A percentile compares a stretch with the other conserved stretches of the same genome.
Evolutionary conservation across 495 filamentous ascomycete species (phyloP).

Genomic region (Polyplosphaeria fusca): DNA sequence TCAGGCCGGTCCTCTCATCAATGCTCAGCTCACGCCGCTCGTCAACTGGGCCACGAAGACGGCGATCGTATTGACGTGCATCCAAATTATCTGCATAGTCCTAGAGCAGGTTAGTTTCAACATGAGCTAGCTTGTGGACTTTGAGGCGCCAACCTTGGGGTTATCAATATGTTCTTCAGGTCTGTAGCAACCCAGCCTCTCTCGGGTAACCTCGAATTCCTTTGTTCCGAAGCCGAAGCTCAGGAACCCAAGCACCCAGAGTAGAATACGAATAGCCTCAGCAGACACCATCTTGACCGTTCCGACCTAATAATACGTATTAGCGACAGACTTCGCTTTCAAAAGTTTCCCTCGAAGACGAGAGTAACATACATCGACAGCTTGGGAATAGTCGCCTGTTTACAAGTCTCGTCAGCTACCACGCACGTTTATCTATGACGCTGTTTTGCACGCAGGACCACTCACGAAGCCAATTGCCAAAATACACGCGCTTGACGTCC

Average conservation of each 20-base stretch:
- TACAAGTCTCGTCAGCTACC: no score
- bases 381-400: slow-evolving; percentile 52
- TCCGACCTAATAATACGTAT: slow-evolving; percentile 56
- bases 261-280: slow-evolving; percentile 80
- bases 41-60: slow-evolving; percentile 77
- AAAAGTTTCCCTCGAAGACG: no score
- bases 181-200: slow-evolving; percentile 79
- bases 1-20: slow-evolving; percentile 66
- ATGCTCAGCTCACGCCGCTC: slow-evolving; percentile 74
- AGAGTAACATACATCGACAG: slow-evolving; percentile 59
- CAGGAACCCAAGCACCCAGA: slow-evolving; percentile 64
- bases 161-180: slow-evolving; percentile 67
- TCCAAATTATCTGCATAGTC: slow-evolving; percentile 83
- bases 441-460: no score
- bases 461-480: slow-evolving; percentile 83
- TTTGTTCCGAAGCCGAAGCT: slow-evolving; percentile 79
- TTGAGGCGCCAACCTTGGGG: slow-evolving; percentile 44
- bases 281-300: slow-evolving; percentile 84
- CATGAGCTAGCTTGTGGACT: neutral
- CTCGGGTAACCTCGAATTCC: slow-evolving; percentile 87
- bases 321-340: no score
- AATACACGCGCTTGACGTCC: slow-evolving; percentile 76
- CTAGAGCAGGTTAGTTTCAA: slow-evolving; percentile 5
- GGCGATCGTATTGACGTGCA: slow-evolving; percentile 72
- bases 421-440: no score